Evolutionary conservation across 306 rosid genomes (phyloP), one percentile per base, ranked within the genome.

Genomic region (Acacia melanoxylon): DNA sequence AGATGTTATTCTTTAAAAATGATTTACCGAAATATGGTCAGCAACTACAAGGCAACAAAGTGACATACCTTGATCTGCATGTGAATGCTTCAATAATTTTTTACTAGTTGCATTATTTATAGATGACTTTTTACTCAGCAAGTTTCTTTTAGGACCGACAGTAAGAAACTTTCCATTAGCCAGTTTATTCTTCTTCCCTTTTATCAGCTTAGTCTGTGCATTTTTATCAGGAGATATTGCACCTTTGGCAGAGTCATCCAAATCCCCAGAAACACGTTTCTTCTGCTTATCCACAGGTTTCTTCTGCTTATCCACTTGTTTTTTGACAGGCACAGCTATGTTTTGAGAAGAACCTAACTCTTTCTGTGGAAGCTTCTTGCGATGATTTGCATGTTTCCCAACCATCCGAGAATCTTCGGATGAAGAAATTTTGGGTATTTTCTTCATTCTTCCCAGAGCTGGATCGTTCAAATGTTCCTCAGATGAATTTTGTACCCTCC

Each of bases 331-430:
- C 52, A 82, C 89, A 72, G 59, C 45, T 48, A 68, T 83, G 85
- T 76, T 42, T 68, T 75, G 82, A 69, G 80, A 68, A 74, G 93
- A 84, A 78, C 78, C 80, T 52, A 62, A 67, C 66, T 72, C 90
- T 81, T 85, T 92, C 84, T 22, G 74, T 41, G 82, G 80, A 78
- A 71, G 68, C 79, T 89, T 89, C 92, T 93, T 93, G 56, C 93
- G 91, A 71, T 82, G 62, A 86, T 88, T 89, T 37, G 93, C 88
- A 84, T 84, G 37, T 83, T 87, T 87, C 70, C 84, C 97, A 69
- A 42, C 78, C 49, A 79, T 67, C 75, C n/a, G 61, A 75, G 91
- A 82, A 81, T 78, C 86, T 74, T 83, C 85, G 63, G 85, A 80
- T 54, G 76, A 74, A 79, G 82, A 84, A 69, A 42, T 72, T 42